These are phyloP conservation scores for Pelargonium cotyledonis DNA, from an alignment of 441 rosid genomes.

Conservation along the genomic window DNA sequence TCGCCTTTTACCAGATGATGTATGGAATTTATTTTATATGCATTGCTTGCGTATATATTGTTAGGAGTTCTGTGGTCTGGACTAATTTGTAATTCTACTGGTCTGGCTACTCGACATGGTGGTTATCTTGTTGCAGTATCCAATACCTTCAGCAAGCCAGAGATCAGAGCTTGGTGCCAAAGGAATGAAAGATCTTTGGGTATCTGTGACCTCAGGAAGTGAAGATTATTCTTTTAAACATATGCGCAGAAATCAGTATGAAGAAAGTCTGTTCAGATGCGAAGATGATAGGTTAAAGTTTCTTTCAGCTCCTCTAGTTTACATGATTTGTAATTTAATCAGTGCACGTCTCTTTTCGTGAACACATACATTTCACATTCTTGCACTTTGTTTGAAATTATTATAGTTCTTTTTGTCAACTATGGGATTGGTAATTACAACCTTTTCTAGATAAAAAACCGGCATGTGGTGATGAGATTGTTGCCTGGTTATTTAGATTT, in stretches of 20 bases:
- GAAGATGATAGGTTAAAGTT: constrained; percentile 88
- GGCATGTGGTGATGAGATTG: background rate
- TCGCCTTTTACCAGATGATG: constrained; percentile 88
- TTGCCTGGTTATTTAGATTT: constrained; percentile 47
- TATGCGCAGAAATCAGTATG: constrained; percentile 98
- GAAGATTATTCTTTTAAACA: constrained; percentile 99
- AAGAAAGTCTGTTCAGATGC: constrained; percentile 92
- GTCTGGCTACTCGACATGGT: background rate
- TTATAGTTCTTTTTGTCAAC: background rate
- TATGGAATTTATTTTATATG: constrained; percentile 23
- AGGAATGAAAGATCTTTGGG: constrained; percentile 96
- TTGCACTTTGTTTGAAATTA: background rate
- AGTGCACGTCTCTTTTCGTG: background rate
- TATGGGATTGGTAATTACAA: background rate
- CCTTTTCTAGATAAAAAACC: background rate
- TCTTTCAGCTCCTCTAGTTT: background rate
- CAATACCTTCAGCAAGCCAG: constrained; percentile 74
- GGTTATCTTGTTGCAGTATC: constrained; percentile 52
- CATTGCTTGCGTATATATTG: background rate
- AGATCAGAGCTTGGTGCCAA: constrained; percentile 73
- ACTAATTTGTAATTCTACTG: background rate
- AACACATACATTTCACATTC: background rate
- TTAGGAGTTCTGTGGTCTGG: background rate
- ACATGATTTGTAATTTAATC: background rate
- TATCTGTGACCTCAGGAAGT: constrained; percentile 98